A percentile compares a stretch with the other conserved stretches of the same genome.
These are phyloP conservation scores for Sordaria brevicollis DNA, from an alignment of 495 filamentous ascomycete species.

Conservation along the genomic window DNA sequence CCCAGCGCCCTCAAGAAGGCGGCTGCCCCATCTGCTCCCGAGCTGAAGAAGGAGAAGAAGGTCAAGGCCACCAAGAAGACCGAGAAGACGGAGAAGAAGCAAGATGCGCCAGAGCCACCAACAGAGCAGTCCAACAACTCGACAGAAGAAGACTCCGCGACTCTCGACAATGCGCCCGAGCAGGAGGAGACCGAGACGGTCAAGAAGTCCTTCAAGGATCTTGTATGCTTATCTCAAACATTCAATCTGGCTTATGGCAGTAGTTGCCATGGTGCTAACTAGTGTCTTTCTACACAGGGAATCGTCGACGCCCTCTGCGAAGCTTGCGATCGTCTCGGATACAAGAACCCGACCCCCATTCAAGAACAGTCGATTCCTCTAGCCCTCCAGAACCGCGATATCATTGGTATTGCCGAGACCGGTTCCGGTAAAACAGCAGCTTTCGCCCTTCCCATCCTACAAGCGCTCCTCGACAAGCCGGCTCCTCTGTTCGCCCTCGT, in stretches of 20 bases:
- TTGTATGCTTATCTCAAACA: constrained; percentile 31
- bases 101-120: background rate
- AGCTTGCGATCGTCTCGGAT: constrained; percentile 70
- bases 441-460: constrained; percentile 82
- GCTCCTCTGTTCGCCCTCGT: constrained; percentile 68
- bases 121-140: constrained; percentile 2
- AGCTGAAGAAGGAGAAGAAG: background rate
- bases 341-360: constrained; percentile 73
- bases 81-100: background rate
- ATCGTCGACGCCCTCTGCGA: constrained; percentile 82
- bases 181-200: constrained; percentile 13
- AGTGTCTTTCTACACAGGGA: constrained; percentile 29
- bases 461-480: constrained; percentile 76
- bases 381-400: constrained; percentile 69
- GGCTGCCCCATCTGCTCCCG: background rate
- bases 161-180: constrained; percentile 10
- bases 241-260: background rate
- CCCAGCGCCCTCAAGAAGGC: background rate
- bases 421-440: constrained; percentile 89
- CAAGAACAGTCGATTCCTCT: constrained; percentile 68
- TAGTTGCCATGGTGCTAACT: background rate
- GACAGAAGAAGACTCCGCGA: background rate
- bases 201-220: constrained; percentile 65
- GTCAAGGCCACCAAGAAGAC: background rate
- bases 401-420: constrained; percentile 91